A percentile compares a stretch with the other conserved stretches of the same genome.
Evolutionary conservation across 176 grass and related monocot genomes (phyloP).

Genomic region (Musa beccarii): DNA sequence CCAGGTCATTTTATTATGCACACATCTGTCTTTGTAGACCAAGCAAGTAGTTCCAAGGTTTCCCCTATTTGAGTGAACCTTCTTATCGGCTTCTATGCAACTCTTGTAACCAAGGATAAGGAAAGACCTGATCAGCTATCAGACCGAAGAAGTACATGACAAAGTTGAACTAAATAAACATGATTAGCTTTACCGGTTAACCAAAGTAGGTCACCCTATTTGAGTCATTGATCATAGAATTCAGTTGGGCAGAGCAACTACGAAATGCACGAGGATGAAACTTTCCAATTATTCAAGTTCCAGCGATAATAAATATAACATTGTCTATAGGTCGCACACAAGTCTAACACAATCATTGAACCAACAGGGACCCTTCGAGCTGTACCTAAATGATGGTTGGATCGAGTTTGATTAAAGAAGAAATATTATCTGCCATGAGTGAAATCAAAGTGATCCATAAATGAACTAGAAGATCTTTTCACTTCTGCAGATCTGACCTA

Average conservation of each 20-base stretch:
- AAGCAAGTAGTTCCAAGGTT: background rate
- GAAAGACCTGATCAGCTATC: background rate
- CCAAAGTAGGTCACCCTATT: background rate
- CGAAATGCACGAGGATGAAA: background rate
- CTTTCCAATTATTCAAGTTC: background rate
- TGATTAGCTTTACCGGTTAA: background rate
- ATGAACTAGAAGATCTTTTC: too few relatives aligned
- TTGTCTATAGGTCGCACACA: background rate
- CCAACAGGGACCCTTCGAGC: background rate
- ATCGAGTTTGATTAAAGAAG: background rate
- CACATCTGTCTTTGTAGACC: background rate
- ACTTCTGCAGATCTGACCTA: too few relatives aligned
- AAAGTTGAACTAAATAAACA: background rate
- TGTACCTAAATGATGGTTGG: too few relatives aligned
- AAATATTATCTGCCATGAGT: background rate
- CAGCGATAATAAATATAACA: background rate
- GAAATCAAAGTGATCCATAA: too few relatives aligned
- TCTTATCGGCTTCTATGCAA: too few relatives aligned
- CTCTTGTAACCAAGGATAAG: background rate
- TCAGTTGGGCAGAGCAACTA: background rate
- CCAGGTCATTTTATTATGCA: background rate
- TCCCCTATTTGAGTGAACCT: background rate
- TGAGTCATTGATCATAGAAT: background rate
- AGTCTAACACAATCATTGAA: background rate
- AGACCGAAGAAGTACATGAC: background rate